Conservation (phyloP, 495 filamentous ascomycete genomes). For the Aspergillus diversus region DNA sequence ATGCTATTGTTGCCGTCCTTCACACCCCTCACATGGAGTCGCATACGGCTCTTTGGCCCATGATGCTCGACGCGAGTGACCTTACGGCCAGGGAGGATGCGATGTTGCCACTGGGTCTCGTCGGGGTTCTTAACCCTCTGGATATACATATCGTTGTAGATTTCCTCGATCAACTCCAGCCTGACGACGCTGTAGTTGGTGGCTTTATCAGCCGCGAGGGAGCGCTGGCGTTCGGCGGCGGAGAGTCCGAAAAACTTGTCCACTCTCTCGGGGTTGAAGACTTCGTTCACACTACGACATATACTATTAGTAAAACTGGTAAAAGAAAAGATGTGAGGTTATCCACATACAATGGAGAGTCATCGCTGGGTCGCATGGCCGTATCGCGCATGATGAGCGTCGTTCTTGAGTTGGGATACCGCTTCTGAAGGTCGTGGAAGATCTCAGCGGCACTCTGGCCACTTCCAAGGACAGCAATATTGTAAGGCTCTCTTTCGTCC, state of each 20-base stretch:
- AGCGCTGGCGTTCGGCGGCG: slow-evolving; percentile 60
- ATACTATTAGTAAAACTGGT: background rate
- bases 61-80: slow-evolving; percentile 62
- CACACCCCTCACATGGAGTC: slow-evolving; percentile 38
- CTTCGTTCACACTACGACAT: slow-evolving; percentile 88
- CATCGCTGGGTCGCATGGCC: slow-evolving; percentile 87
- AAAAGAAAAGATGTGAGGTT: slow-evolving; percentile 3
- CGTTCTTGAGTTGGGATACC: slow-evolving; percentile 80
- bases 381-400: slow-evolving; percentile 75
- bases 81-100: slow-evolving; percentile 69
- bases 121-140: slow-evolving; percentile 74
- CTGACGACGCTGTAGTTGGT: slow-evolving; percentile 97
- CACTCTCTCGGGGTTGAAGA: slow-evolving; percentile 87
- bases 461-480: slow-evolving; percentile 81
- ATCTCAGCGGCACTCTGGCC: slow-evolving; percentile 96
- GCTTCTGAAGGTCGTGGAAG: slow-evolving; percentile 82
- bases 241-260: slow-evolving; percentile 71
- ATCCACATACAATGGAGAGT: slow-evolving; percentile 88
- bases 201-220: slow-evolving; percentile 65
- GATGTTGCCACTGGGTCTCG: slow-evolving; percentile 76
- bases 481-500: slow-evolving; percentile 60
- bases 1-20: slow-evolving; percentile 30
- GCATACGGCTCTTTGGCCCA: slow-evolving; percentile 45
- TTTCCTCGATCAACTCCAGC: slow-evolving; percentile 79
- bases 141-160: slow-evolving; percentile 83